These are phyloP conservation scores for Hypsizygus ulmarius DNA, from an alignment of 1,284 basidiomycete species.

Conservation along the genomic window DNA sequence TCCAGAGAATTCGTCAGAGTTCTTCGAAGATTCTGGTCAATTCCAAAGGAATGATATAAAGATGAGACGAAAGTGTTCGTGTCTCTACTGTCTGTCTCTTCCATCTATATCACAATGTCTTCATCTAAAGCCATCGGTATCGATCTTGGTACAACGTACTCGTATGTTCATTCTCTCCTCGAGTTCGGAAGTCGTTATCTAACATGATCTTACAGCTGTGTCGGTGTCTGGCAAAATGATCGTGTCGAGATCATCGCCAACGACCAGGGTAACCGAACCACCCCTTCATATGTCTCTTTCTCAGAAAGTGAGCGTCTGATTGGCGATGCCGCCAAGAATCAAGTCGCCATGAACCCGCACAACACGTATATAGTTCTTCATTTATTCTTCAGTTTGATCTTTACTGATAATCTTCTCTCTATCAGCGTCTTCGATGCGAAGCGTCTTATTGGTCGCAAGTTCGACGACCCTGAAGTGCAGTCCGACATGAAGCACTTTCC, in stretches of 20 bases:
- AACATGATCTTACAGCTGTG: slow-evolving; percentile 34
- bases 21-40: slow-evolving; percentile 32
- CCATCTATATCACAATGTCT: slow-evolving; percentile 38
- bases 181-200: slow-evolving; percentile 15
- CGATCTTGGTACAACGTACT: slow-evolving; percentile 86
- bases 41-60: slow-evolving; percentile 38
- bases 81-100: slow-evolving; percentile 20
- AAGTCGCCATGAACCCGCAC: slow-evolving; percentile 84
- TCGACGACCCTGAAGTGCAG: slow-evolving; percentile 84
- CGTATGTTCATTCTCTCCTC: slow-evolving; percentile 46
- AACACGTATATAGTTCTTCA: slow-evolving; percentile 54
- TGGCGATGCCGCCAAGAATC: slow-evolving; percentile 95
- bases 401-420: slow-evolving; percentile 20
- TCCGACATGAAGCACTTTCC: slow-evolving; percentile 95
- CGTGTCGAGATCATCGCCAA: slow-evolving; percentile 98
- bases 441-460: slow-evolving; percentile 46
- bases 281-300: slow-evolving; percentile 93
- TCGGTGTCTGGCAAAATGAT: slow-evolving; percentile 98
- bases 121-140: slow-evolving; percentile 89
- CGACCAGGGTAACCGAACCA: slow-evolving; percentile 97
- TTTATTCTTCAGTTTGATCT: slow-evolving; percentile 2
- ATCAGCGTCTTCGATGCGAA: slow-evolving; percentile 51
- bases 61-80: slow-evolving; percentile 19
- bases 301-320: slow-evolving; percentile 93
- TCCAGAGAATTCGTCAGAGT: slow-evolving; percentile 41